Evolutionary conservation across 352 stramenopile species (phyloP), one percentile per base, ranked within the genome.

Genomic region (Phytopythium vexans): DNA sequence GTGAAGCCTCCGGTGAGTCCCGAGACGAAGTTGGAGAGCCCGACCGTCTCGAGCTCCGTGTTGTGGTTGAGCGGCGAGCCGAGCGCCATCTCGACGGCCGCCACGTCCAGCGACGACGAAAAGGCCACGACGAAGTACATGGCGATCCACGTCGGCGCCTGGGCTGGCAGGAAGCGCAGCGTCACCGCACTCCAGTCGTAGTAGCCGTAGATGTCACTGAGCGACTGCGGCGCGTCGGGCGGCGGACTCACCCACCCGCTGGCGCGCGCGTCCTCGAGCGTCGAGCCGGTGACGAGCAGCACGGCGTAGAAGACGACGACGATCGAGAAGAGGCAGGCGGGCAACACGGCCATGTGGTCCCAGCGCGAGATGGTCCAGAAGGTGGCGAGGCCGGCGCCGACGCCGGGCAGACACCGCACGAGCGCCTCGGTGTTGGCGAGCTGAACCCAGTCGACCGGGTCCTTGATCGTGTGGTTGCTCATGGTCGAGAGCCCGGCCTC

Each of bases 81-180:
- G 21, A 98, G 65, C 65, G 98, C 95, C 52, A 98, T 97, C 68
- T 99, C 96, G 52, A 99, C 97, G 4, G 97, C 97, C 8, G 96
- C 96, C 14, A 99, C 92, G 58, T 99, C 97, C 2, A 99, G 79
- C 21, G 88, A 99, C 9, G 92, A 98, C 3, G 90, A 98, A 51
- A 99, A 98, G 6, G 95, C 96, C 6, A 99, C 97, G 3, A 99
- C 97, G 59, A 98, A 97, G 65, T 98, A 98, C 96, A 99, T 99
- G 12, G 91, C 90, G 53, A 99, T 63, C 67, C 96, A 93, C 41
- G 90, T 98, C 6, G 95, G 81, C 27, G 97, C 72, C 54, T 92
- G 84, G 14, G 72, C 65, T 31, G 70, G 65, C 47, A 92, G 49
- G 56, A 78, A 86, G 32, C 68, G 69, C 32, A 83, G 72, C 39